Conservation (phyloP, 371 early-diverging fungal genomes). For the Mortierella sp. region DNA sequence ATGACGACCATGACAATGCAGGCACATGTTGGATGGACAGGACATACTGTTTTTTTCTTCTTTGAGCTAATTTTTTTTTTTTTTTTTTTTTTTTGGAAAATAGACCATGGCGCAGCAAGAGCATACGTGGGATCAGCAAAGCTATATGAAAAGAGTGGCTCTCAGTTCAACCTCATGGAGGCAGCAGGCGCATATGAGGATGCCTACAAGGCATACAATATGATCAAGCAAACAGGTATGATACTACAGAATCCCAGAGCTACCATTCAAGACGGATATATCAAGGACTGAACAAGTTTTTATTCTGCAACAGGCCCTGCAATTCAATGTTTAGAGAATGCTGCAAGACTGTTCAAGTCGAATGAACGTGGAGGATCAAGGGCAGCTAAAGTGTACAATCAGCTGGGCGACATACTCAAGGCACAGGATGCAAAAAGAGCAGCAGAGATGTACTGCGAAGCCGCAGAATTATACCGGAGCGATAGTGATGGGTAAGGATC, state of each 20-base stretch:
- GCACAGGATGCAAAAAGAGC: constrained; percentile 25
- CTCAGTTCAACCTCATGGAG: constrained; percentile 35
- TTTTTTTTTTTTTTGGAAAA: neutral
- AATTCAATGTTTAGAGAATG: constrained; percentile 41
- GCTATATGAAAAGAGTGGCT: constrained; percentile 31
- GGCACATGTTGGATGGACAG: neutral
- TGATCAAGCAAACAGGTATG: constrained; percentile 32
- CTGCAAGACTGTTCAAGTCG: constrained; percentile 31
- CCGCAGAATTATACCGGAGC: constrained; percentile 34
- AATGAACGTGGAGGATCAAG: constrained; percentile 33
- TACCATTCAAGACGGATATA: too few relatives aligned
- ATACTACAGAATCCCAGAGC: neutral
- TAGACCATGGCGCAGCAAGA: constrained; percentile 34
- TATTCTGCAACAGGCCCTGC: constrained; percentile 21
- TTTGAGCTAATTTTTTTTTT: neutral
- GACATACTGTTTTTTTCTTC: neutral
- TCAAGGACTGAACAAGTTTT: neutral
- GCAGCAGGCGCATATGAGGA: constrained; percentile 52
- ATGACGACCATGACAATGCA: neutral
- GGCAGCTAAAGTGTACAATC: constrained; percentile 38
- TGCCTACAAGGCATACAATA: constrained; percentile 48
- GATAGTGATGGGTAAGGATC: constrained; percentile 41
- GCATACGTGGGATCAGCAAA: constrained; percentile 43
- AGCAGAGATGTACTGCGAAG: constrained; percentile 30
- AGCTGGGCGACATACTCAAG: constrained; percentile 35